phyloP scores from a whole-genome alignment of 441 rosid genomes.

The Cnidoscolus chayamansa region DNA sequence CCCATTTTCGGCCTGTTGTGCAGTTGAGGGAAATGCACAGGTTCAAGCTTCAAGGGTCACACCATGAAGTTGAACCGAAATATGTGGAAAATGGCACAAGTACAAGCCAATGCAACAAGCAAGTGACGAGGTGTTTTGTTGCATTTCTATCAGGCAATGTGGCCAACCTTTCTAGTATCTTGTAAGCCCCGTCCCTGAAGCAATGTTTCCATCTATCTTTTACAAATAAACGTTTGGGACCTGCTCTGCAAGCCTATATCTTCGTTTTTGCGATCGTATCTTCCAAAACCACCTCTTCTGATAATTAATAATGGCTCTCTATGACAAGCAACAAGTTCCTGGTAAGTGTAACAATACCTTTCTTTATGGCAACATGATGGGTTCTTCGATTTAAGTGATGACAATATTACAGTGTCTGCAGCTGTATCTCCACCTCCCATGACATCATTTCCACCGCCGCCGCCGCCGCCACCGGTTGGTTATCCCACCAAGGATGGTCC shows the following conservation, averaged over 20 bases:
- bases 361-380: too few species aligned
- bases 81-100: too few species aligned
- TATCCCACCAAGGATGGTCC: slow-evolving; percentile 14
- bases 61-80: too few species aligned
- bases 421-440: slow-evolving; percentile 8
- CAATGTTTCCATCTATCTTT: not conserved
- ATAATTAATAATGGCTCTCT: not conserved
- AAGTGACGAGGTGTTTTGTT: not conserved
- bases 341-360: not conserved
- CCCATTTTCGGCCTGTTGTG: too few species aligned
- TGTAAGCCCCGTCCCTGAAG: not conserved
- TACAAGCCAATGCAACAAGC: not conserved
- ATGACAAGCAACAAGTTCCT: not conserved
- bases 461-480: slow-evolving; percentile 10
- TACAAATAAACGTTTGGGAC: not conserved
- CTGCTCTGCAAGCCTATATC: not conserved
- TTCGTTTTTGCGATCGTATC: too few species aligned
- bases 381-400: not conserved
- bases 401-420: not conserved
- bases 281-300: too few species aligned
- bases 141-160: not conserved
- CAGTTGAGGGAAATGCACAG: too few species aligned
- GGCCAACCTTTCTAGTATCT: not conserved
- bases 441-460: slow-evolving; percentile 5
- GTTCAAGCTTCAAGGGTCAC: too few species aligned